These are phyloP conservation scores for Odontarrhena argentea DNA, from an alignment of 345 rosid genomes.

Conservation along the genomic window DNA sequence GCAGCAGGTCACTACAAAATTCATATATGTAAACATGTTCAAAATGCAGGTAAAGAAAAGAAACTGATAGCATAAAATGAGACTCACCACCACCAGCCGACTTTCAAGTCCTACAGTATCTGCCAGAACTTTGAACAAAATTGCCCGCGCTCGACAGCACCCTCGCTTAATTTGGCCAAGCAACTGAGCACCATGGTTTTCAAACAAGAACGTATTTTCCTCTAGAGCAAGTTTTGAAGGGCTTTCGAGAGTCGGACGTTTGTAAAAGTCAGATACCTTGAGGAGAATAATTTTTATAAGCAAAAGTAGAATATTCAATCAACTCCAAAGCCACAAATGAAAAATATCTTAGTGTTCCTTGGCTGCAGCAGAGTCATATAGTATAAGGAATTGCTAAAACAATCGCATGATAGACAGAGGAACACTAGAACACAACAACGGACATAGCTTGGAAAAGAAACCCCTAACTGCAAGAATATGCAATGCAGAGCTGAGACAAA, in stretches of 20 bases:
- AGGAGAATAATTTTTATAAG: neutral
- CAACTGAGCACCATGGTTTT: slow-evolving; percentile 77
- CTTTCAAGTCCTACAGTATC: slow-evolving; percentile 95
- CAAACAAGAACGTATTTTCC: slow-evolving; percentile 68
- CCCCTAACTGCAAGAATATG: slow-evolving; percentile 5
- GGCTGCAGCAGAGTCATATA: slow-evolving; percentile 9
- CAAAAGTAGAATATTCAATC: slow-evolving; percentile 10
- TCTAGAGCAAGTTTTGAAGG: slow-evolving; percentile 82
- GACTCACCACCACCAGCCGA: slow-evolving; percentile 90
- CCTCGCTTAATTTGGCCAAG: slow-evolving; percentile 96
- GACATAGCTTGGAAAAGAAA: neutral
- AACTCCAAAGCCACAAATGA: slow-evolving; percentile 6
- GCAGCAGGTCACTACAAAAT: slow-evolving; percentile 14
- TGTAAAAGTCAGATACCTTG: slow-evolving; percentile 87
- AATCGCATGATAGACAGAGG: slow-evolving; percentile 8
- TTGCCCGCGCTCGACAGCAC: slow-evolving; percentile 89
- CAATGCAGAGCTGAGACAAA: slow-evolving; percentile 4
- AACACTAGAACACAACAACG: slow-evolving; percentile 14
- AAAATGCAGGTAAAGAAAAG: neutral
- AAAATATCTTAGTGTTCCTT: neutral
- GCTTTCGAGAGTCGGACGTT: slow-evolving; percentile 74
- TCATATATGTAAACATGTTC: neutral
- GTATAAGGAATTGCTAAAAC: neutral
- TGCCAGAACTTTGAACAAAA: slow-evolving; percentile 89
- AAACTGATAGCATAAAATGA: slow-evolving; percentile 20